These are phyloP conservation scores for Melampsora americana DNA, from an alignment of 1,284 basidiomycete species.

Conservation along the genomic window DNA sequence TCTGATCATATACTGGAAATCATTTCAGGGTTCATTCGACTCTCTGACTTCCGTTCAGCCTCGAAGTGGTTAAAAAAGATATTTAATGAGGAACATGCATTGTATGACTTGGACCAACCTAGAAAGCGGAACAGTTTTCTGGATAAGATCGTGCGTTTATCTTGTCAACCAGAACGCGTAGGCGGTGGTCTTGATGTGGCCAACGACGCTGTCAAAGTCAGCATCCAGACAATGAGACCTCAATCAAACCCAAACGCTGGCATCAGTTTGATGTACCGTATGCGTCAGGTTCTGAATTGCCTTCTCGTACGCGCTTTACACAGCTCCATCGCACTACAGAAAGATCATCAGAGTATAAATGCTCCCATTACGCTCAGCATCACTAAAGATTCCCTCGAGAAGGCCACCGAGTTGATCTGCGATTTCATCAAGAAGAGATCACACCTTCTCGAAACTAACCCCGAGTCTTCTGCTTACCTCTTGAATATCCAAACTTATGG, in stretches of 20 bases:
- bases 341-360: not conserved
- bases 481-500: conserved; percentile 29
- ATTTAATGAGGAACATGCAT: conserved; percentile 38
- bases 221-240: conserved; percentile 33
- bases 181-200: conserved; percentile 30
- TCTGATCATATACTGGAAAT: conserved; percentile 38
- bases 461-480: conserved; percentile 7
- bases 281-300: conserved; percentile 30
- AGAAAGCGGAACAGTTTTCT: conserved; percentile 27
- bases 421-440: conserved; percentile 32
- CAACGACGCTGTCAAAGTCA: conserved; percentile 33
- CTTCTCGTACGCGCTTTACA: conserved; percentile 32
- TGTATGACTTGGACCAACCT: conserved; percentile 30
- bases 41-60: conserved; percentile 31
- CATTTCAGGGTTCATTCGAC: conserved; percentile 35
- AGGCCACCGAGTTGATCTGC: conserved; percentile 30
- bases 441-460: conserved; percentile 13
- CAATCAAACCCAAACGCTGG: conserved; percentile 23
- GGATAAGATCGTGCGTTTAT: conserved; percentile 28
- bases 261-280: conserved; percentile 23
- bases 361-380: conserved; percentile 1
- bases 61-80: conserved; percentile 39
- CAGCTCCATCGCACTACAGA: conserved; percentile 8
- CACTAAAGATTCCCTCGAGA: conserved; percentile 35
- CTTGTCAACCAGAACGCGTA: conserved; percentile 26